phyloP scores from a whole-genome alignment of 345 rosid species.

The rapeseed (Brassica napus) region DNA sequence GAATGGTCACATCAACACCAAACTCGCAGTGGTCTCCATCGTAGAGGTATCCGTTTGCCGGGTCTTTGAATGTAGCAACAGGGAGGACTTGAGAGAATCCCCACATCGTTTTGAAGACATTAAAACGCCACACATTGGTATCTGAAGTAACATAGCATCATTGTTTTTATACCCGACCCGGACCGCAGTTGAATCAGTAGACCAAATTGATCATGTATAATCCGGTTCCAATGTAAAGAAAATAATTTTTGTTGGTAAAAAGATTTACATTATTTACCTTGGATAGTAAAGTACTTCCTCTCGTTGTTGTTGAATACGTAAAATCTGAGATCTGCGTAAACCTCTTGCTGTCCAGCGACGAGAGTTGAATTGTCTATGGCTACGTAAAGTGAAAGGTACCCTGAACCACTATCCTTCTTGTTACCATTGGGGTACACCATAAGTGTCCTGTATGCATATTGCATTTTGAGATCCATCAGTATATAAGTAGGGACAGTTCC shows the following conservation, averaged over 20 bases:
- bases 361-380: slow-evolving; percentile 16
- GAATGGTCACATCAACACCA: slow-evolving; percentile 8
- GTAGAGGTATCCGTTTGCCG: neutral
- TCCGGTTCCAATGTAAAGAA: too few species aligned
- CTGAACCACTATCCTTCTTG: slow-evolving; percentile 16
- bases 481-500: neutral
- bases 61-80: neutral
- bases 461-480: neutral
- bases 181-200: too few species aligned
- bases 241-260: neutral
- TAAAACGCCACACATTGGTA: neutral
- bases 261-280: slow-evolving; percentile 8
- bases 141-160: neutral
- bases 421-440: slow-evolving; percentile 29
- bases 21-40: slow-evolving; percentile 15
- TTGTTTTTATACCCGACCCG: too few species aligned
- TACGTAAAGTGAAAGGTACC: slow-evolving; percentile 33
- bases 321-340: slow-evolving; percentile 31
- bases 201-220: too few species aligned
- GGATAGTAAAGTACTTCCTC: slow-evolving; percentile 30
- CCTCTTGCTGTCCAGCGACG: neutral
- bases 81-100: slow-evolving; percentile 2
- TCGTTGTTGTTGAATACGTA: slow-evolving; percentile 29
- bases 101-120: neutral
- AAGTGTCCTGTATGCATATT: slow-evolving; percentile 13